Evolutionary conservation across 75 land plant species (phyloP).

Genomic region (Pinus taeda): DNA sequence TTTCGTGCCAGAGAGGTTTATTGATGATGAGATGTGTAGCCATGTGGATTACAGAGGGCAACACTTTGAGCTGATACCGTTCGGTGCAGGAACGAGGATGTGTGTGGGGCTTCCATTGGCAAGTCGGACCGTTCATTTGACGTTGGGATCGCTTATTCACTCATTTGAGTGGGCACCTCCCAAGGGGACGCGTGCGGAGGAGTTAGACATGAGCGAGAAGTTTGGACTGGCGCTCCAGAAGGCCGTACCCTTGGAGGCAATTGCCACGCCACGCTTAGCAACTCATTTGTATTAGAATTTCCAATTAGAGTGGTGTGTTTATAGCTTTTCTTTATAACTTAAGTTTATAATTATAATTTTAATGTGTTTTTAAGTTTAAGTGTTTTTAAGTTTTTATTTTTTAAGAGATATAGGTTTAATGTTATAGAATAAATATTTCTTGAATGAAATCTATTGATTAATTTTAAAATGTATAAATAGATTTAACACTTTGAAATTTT

Average conservation of each 20-base stretch:
- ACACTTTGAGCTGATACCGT: conserved; percentile 1
- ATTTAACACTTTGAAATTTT: too few species aligned
- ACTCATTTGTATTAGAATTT: not conserved
- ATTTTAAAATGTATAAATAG: too few species aligned
- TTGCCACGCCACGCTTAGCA: not conserved
- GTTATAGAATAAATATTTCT: too few species aligned
- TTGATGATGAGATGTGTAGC: not conserved
- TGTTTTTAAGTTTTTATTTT: too few species aligned
- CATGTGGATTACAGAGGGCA: not conserved
- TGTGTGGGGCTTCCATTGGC: conserved; percentile 9
- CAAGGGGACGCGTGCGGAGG: not conserved
- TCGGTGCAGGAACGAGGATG: conserved; percentile 12
- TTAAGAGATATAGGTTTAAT: too few species aligned
- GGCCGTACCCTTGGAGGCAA: not conserved
- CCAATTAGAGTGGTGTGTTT: too few species aligned
- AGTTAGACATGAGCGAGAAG: not conserved
- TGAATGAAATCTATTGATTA: too few species aligned
- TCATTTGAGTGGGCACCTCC: conserved; percentile 10
- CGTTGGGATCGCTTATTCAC: conserved; percentile 10
- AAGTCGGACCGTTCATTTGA: conserved; percentile 1
- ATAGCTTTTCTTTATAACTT: too few species aligned
- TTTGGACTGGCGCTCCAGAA: not conserved
- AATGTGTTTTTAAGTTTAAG: too few species aligned
- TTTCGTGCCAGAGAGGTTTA: conserved; percentile 69
- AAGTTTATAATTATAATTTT: too few species aligned